Percentiles rank a stretch among this genome's conserved stretches.
Conservation (phyloP, 345 rosid genomes). For the Citrus reticulata region DNA sequence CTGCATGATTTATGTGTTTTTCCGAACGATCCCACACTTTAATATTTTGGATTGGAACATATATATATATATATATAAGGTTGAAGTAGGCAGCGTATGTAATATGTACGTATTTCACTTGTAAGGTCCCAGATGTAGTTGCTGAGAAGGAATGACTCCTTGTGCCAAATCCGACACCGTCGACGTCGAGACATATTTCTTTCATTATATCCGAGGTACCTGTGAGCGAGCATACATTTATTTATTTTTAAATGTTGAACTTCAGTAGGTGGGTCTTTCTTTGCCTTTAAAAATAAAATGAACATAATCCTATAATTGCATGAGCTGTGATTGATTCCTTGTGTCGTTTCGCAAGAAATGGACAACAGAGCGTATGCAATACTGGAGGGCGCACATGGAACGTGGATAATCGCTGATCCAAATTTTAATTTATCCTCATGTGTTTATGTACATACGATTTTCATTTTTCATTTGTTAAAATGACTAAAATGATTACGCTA, state of each 20-base stretch:
- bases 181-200: too few species aligned
- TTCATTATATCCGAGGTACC: background rate
- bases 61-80: too few species aligned
- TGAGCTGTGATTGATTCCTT: background rate
- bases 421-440: background rate
- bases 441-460: background rate
- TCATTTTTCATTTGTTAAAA: background rate
- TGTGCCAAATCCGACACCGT: background rate
- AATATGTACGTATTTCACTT: background rate
- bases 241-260: background rate
- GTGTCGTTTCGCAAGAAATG: background rate
- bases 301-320: background rate
- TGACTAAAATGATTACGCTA: too few species aligned
- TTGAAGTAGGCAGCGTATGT: too few species aligned
- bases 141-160: background rate
- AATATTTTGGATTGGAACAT: too few species aligned
- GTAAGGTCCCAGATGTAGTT: background rate
- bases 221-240: background rate
- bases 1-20: too few species aligned
- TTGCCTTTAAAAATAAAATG: background rate
- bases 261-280: background rate
- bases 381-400: constrained; percentile 7
- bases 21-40: rapidly evolving
- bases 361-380: background rate
- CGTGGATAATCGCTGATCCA: background rate